Conservation (phyloP, 2,329 filamentous ascomycete genomes). For the Leptodontidium sp. region DNA sequence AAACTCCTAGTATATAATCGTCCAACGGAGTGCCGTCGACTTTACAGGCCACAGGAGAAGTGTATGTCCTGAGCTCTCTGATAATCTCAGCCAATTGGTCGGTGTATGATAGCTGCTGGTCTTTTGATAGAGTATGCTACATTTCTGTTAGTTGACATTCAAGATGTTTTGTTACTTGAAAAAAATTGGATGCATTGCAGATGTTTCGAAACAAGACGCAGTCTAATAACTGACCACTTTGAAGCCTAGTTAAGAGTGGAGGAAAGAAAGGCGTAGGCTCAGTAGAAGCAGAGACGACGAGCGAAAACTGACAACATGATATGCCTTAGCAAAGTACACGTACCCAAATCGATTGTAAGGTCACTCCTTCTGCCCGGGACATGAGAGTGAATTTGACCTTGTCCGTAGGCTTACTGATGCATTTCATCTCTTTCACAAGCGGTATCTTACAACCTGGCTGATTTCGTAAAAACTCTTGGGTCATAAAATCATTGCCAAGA, state of each 20-base stretch:
- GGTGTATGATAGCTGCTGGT: constrained; percentile 25
- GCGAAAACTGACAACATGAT: no score
- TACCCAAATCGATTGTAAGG: constrained; percentile 29
- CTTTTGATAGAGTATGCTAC: constrained; percentile 19
- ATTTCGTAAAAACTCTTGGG: constrained; percentile 31
- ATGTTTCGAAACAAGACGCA: no score
- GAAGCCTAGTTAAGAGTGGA: no score
- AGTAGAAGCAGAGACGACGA: no score
- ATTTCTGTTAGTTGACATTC: neutral
- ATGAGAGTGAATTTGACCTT: constrained; percentile 27
- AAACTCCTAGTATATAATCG: constrained; percentile 26
- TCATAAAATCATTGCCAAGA: constrained; percentile 31
- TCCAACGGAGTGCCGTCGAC: constrained; percentile 28
- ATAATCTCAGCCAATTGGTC: constrained; percentile 24
- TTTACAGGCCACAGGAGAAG: constrained; percentile 24
- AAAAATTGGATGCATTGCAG: no score
- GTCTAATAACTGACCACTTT: no score
- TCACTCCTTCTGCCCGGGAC: constrained; percentile 29
- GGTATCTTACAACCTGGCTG: constrained; percentile 28
- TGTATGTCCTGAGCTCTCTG: constrained; percentile 28
- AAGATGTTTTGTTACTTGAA: no score
- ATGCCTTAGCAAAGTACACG: neutral
- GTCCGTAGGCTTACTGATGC: constrained; percentile 28
- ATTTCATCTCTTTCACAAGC: constrained; percentile 27
- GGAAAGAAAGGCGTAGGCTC: no score